phyloP scores from a whole-genome alignment of 805 yeast species.

The Starmerella sirachaensis region DNA sequence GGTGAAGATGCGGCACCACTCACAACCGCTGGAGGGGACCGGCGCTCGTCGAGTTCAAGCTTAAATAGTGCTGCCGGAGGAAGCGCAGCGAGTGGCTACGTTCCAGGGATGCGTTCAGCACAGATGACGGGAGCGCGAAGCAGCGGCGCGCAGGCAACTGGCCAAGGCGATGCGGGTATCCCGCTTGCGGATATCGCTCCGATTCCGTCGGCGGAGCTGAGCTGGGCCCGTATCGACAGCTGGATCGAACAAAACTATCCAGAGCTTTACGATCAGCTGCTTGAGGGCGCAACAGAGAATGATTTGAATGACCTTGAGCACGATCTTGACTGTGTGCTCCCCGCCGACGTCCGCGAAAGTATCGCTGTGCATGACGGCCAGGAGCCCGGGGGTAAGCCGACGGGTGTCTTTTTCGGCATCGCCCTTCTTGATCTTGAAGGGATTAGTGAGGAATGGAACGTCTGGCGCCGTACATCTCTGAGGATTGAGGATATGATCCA shows the following conservation, averaged over 20 bases:
- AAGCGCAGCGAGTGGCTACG: constrained; percentile 23
- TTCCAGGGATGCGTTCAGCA: constrained; percentile 28
- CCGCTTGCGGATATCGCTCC: constrained; percentile 46
- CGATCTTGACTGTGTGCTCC: constrained; percentile 63
- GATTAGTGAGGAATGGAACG: constrained; percentile 63
- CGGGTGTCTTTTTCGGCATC: constrained; percentile 70
- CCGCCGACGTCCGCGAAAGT: constrained; percentile 72
- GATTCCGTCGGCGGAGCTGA: constrained; percentile 50
- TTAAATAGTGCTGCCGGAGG: constrained; percentile 4
- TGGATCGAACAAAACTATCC: constrained; percentile 74
- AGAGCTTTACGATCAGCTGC: constrained; percentile 67
- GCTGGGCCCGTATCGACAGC: constrained; percentile 81
- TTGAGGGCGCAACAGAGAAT: constrained; percentile 64
- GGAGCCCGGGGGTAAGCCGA: constrained; percentile 58
- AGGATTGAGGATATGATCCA: constrained; percentile 21
- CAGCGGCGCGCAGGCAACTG: too few species aligned
- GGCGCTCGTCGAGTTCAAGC: constrained; percentile 13
- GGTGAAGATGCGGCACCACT: constrained; percentile 20
- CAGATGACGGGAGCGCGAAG: constrained; percentile 23
- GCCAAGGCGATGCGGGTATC: constrained; percentile 27
- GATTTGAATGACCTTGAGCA: constrained; percentile 76
- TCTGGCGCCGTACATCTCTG: constrained; percentile 53
- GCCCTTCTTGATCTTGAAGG: constrained; percentile 71
- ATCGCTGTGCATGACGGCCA: constrained; percentile 85
- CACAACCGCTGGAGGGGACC: constrained; percentile 11